These are phyloP conservation scores for Pseudozyma sp. DNA, from an alignment of 1,284 basidiomycete species.

Conservation along the genomic window DNA sequence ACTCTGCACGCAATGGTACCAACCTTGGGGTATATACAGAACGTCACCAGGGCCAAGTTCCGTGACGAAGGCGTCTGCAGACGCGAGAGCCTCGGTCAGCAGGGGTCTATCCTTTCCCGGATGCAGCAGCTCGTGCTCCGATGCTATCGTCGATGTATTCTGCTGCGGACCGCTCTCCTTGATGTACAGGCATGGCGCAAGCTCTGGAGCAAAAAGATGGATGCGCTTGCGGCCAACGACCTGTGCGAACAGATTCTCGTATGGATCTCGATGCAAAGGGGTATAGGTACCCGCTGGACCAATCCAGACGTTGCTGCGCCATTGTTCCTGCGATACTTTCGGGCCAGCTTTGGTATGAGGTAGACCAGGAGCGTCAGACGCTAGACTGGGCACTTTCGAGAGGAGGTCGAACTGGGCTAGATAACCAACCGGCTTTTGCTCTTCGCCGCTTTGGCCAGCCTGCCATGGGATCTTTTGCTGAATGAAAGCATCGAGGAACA, in stretches of 20 bases:
- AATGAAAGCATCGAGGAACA: constrained; percentile 58
- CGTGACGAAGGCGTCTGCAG: constrained; percentile 16
- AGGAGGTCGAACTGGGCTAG: constrained; percentile 55
- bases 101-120: constrained; percentile 19
- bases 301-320: constrained; percentile 57
- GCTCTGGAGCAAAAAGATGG: constrained; percentile 43
- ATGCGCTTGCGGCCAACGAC: constrained; percentile 52
- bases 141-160: constrained; percentile 47
- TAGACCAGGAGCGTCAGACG: constrained; percentile 41
- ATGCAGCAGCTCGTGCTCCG: constrained; percentile 38
- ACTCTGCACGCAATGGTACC: constrained; percentile 55
- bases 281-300: constrained; percentile 52
- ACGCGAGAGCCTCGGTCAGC: constrained; percentile 30
- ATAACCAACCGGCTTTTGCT: constrained; percentile 41
- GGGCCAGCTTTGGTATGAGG: constrained; percentile 50
- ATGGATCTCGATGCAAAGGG: constrained; percentile 53
- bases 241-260: constrained; percentile 55
- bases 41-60: constrained; percentile 48
- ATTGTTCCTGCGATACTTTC: constrained; percentile 46
- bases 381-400: constrained; percentile 26
- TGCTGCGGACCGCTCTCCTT: constrained; percentile 29
- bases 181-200: constrained; percentile 37
- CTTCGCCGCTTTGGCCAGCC: neutral
- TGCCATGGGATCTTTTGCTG: constrained; percentile 45
- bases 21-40: constrained; percentile 51